Percentiles rank a stretch among this genome's conserved stretches.
Evolutionary conservation across 257 asterid species (phyloP).

Genomic region (Apocynum venetum): DNA sequence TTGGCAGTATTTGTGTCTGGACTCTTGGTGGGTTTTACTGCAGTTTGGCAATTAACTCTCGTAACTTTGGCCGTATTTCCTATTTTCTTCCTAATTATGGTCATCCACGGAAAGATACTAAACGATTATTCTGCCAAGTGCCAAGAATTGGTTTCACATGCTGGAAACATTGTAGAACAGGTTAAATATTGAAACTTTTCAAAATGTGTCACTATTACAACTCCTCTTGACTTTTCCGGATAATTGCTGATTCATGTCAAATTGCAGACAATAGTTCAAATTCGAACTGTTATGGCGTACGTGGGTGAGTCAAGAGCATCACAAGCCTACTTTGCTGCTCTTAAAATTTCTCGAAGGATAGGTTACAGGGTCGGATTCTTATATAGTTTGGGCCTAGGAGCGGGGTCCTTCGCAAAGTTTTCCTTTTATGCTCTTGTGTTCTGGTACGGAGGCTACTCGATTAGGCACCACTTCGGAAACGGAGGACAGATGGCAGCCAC

Average conservation of each 20-base stretch:
- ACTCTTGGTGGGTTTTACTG: conserved; percentile 85
- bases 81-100: conserved; percentile 78
- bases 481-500: conserved; percentile 88
- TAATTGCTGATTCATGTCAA: conserved; percentile 16
- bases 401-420: conserved; percentile 76
- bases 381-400: conserved; percentile 81
- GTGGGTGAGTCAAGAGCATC: conserved; percentile 92
- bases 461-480: conserved; percentile 75
- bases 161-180: conserved; percentile 88
- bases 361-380: conserved; percentile 79
- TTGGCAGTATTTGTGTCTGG: conserved; percentile 93
- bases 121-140: conserved; percentile 39
- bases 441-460: conserved; percentile 91
- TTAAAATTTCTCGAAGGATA: conserved; percentile 51
- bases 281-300: conserved; percentile 67
- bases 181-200: conserved; percentile 26
- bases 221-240: neutral
- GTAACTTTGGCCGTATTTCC: conserved; percentile 90
- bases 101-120: conserved; percentile 61
- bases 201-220: neutral
- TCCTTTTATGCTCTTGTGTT: conserved; percentile 84
- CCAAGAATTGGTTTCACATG: conserved; percentile 81
- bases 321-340: conserved; percentile 65
- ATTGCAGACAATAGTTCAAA: conserved; percentile 74
- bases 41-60: conserved; percentile 87